These are phyloP conservation scores for Austroboletus eburneus DNA, from an alignment of 768 basidiomycete species.

Conservation along the genomic window DNA sequence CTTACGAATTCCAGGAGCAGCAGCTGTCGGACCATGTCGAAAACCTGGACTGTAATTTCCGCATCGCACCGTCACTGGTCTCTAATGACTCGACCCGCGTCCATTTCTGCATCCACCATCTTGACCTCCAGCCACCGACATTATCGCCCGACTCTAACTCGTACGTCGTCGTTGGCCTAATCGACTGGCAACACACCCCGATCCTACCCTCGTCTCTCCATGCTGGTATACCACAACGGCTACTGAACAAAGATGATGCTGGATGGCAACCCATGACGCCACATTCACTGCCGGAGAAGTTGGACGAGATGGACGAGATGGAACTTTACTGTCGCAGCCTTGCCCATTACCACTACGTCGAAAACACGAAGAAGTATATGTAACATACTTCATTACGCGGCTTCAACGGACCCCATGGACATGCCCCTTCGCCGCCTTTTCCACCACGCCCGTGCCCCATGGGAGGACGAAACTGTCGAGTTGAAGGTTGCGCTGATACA, in stretches of 20 bases:
- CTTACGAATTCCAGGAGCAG: not conserved
- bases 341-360: conserved; percentile 1
- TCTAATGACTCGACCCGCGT: conserved; percentile 35
- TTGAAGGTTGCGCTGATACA: not conserved
- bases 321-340: not conserved
- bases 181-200: conserved; percentile 62
- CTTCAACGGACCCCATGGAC: not conserved
- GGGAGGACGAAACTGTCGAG: conserved; percentile 1
- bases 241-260: not conserved
- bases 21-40: conserved; percentile 1
- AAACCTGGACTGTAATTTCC: not conserved
- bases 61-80: conserved; percentile 15
- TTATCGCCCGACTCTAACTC: conserved; percentile 43
- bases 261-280: not conserved
- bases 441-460: not conserved
- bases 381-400: not conserved
- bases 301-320: not conserved
- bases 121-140: conserved; percentile 41
- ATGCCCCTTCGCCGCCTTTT: conserved; percentile 2
- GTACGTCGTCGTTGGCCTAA: conserved; percentile 39
- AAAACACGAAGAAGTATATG: not conserved
- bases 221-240: conserved; percentile 31
- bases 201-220: conserved; percentile 47
- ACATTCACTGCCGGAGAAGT: not conserved
- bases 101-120: conserved; percentile 47